Evolutionary conservation across 1,139 yeast genomes (phyloP), one percentile per base, ranked within the genome.

Genomic region (Chernovozyma sophiae-reginae): DNA sequence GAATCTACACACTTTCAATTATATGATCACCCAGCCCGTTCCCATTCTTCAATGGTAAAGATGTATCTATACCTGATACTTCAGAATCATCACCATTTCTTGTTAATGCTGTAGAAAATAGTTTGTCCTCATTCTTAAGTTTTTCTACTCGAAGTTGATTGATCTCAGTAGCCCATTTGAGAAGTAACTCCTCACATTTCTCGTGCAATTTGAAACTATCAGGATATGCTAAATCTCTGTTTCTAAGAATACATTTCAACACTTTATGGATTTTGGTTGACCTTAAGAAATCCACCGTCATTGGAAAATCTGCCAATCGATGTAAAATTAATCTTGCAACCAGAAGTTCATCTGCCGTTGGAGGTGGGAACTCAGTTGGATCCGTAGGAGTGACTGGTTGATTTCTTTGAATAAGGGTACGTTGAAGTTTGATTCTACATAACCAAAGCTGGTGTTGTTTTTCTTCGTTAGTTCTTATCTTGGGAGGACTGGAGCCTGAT

Each of bases 191-290:
- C 19, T 57, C 57, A 42, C 76, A 66, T 44, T 72, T 59, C 39
- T 68, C 71, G 46, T 74, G 79, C 39, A 75, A 60, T 43, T 68
- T 63, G 52, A 67, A 71, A 44, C 74, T 72, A 38, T 71, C 70
- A 18, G 70, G 62, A 41, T 67, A 68, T 42, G 62, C 71, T 48
- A 72, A 60, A 32, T 60, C 60, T 29, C 60, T 62, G 42, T 67
- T 66, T 42, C 62, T 65, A 38, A 67, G 49, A 30, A 74, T 72
- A 42, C 76, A 74, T 50, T 68, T 72, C 43, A 74, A 54, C 2
- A 75, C 80, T 51, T 75, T 75, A 48, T 75, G 79, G 37, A 75
- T 60, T 47, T 74, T 75, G 15, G 79, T 72, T 62, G 59, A 74
- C 58, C 55, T 73, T 42, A 75, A 60, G 40, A 72, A 57, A n/a